Conservation (phyloP, 2,329 filamentous ascomycete species). For the Epichloe hybrida region DNA sequence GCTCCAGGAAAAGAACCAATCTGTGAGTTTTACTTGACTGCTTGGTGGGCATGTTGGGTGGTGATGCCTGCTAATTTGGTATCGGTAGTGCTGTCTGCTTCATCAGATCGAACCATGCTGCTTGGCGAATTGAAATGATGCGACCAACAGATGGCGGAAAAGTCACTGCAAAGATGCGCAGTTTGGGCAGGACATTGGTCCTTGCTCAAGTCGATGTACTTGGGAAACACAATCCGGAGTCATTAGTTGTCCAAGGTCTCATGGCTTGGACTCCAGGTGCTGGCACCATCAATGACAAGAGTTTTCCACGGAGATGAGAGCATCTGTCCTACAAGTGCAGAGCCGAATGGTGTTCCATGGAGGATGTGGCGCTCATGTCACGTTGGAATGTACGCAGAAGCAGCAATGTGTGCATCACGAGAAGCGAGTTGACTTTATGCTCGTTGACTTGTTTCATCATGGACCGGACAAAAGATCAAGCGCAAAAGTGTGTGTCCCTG, state of each 20-base stretch:
- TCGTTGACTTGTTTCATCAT: too few relatives aligned
- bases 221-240: neutral
- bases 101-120: slow-evolving; percentile 76
- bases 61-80: slow-evolving; percentile 18
- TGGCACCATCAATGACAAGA: neutral
- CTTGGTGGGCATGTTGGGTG: neutral
- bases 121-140: slow-evolving; percentile 60
- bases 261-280: neutral
- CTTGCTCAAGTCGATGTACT: too few relatives aligned
- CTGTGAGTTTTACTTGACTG: slow-evolving; percentile 44
- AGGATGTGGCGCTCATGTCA: too few relatives aligned
- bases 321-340: too few relatives aligned
- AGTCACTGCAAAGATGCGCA: too few relatives aligned
- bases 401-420: too few relatives aligned
- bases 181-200: neutral
- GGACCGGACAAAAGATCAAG: too few relatives aligned
- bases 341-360: too few relatives aligned
- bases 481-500: too few relatives aligned
- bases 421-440: too few relatives aligned
- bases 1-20: slow-evolving; percentile 74
- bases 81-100: slow-evolving; percentile 65
- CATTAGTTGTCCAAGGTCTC: neutral
- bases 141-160: neutral
- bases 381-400: too few relatives aligned
- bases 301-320: too few relatives aligned